Evolutionary conservation across 179 eudicot species (phyloP), one percentile per base, ranked within the genome.

Genomic region (Silene vulgaris): DNA sequence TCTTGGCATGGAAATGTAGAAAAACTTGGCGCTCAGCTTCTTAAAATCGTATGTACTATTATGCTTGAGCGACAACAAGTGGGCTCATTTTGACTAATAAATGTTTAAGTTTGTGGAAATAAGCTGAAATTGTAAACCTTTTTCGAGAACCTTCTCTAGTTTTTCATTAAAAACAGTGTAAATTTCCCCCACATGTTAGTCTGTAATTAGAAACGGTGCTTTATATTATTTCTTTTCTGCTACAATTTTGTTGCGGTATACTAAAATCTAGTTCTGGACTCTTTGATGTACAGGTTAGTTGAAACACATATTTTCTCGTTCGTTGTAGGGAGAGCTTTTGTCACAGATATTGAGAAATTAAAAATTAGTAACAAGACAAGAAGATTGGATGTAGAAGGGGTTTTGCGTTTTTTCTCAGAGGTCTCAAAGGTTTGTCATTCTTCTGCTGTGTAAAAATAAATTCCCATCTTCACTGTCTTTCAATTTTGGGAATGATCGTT

Each of bases 321-420:
- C 84, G 99, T 96, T 80, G 96, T 96, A 78, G 99, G 99, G 78
- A 88, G 99, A 85, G 98, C 99, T 81, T 93, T 96, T 86, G 99
- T 96, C 76, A 91, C 98, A 56, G 98, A 96, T 87, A 82, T 96
- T 80, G 97, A 93, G 80, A 96, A 96, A 88, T 84, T 96, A 82
- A 96, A 91, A 85, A 85, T 90, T 75, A 85, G 96, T 86, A 91
- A 85, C 84, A 89, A 89, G 85, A 79, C 94, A 60, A 90, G 98
- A 86, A 85, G 92, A 74, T 86, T 96, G 92, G 97, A 87, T 79
- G 86, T 81, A 85, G 90, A 78, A 77, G 90, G 74, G 76, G 86
- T 96, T 65, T 84, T 96, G 76, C 70, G 69, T 70, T 96, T 96
- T 87, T 96, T 93, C 86, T 87, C 90, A 52, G 97, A 89, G 77